phyloP scores from a whole-genome alignment of 2,329 filamentous ascomycete species.

The Arthrobotrys iridis region DNA sequence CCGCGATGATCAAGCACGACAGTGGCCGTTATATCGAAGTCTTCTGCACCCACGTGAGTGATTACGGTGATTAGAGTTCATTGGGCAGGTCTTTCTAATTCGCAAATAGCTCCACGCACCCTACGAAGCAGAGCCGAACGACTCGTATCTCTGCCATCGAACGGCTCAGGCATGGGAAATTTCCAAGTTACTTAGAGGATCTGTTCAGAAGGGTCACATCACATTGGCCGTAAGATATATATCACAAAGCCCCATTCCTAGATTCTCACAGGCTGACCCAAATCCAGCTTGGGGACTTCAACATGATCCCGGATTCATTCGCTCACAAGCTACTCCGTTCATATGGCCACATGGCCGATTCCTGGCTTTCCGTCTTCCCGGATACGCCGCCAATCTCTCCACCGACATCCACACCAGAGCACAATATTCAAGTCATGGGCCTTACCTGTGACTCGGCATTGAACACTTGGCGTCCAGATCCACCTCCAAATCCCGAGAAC shows the following conservation, averaged over 20 bases:
- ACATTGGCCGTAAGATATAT: conserved; percentile 70
- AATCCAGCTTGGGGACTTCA: conserved; percentile 81
- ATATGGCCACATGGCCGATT: conserved; percentile 80
- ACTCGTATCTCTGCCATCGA: conserved; percentile 89
- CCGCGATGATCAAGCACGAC: conserved; percentile 76
- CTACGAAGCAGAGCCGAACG: conserved; percentile 77
- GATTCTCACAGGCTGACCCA: not conserved
- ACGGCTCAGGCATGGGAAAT: conserved; percentile 96
- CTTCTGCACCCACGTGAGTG: conserved; percentile 84
- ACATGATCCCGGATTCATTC: conserved; percentile 89
- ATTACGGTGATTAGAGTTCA: conserved; percentile 2
- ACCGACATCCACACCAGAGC: conserved; percentile 77
- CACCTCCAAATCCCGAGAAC: conserved; percentile 72
- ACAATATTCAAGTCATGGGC: conserved; percentile 76
- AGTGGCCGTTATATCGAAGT: conserved; percentile 75
- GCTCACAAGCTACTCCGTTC: conserved; percentile 83
- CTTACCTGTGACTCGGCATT: conserved; percentile 84
- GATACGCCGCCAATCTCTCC: conserved; percentile 82
- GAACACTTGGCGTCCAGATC: conserved; percentile 95
- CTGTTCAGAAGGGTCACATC: conserved; percentile 80
- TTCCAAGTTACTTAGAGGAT: conserved; percentile 84
- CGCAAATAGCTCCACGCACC: conserved; percentile 75
- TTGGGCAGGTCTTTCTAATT: not conserved
- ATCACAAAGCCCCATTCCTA: not conserved
- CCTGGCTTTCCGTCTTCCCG: conserved; percentile 85